Base-by-base conservation (phyloP, 2,329 filamentous ascomycete species). In the Grosmannia huntii region DNA sequence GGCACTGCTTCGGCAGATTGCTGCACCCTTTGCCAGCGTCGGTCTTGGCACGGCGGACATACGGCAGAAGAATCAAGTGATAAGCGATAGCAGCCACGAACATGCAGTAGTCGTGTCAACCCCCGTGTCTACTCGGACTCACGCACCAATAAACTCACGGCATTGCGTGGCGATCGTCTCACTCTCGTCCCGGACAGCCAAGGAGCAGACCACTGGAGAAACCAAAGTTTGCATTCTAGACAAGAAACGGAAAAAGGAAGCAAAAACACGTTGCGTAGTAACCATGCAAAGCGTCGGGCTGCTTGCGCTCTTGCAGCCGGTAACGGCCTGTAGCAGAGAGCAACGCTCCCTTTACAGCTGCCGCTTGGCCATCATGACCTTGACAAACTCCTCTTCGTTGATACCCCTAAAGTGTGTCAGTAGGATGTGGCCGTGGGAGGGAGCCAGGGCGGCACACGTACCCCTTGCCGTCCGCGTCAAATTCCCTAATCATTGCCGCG, bases 401-500 rank as follows among this genome's bases (percentile, higher is more conserved):
- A 87, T 84, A 58, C 81, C 90, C 12, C 63, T 64, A 48, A 44
- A 9, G 19, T 5, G 41, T 50, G 25, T 49, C 23, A 49, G 50
- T 23, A 25, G 9, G 19, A 21, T 19, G 49, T 28, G 23, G 11
- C 25, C 10, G 23, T 4, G 12, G 27, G 25, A 16, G 27, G n/a
- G 27, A 6, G 11, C 3, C 23, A 28, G n/a, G 1, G 4, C 16
- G 19, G 41, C 41, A 25, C 11, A 61, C 62, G 23, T 19, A 64
- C 63, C 91, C 91, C 65, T 95, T 95, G 1, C 90, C 92, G 68
- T 95, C 89, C 63, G 96, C 79, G 74, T 99, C 94, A 75, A 97
- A 95, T 72, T 97, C 92, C 68, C 96, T 90, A 74, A 99, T 94
- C 94, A 99, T 99, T 63, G 90, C 90, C 65, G 83, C 79, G 61